Evolutionary conservation across 768 basidiomycete species (phyloP), one percentile per base, ranked within the genome.

Genomic region (Boletales sp.): DNA sequence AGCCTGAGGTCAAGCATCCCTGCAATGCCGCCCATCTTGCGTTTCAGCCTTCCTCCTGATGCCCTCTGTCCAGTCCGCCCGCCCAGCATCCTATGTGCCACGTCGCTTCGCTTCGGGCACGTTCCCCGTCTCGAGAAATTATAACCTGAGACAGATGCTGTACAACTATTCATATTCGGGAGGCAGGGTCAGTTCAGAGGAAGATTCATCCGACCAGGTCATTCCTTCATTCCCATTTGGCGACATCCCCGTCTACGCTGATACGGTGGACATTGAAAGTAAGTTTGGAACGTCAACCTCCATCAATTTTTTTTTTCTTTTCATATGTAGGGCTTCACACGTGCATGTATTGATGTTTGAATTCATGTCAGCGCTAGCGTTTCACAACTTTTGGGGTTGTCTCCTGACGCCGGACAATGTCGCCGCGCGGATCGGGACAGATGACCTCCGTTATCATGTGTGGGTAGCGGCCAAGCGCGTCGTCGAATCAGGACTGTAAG

Each of bases 241-340:
- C 43, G 58, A 66, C 12, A 59, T 57, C 14, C 57, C 56, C 40
- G 41, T 66, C 14, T 69, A 55, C 19, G 74, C 71, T 8, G 67
- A 77, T 48, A 76, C 75, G 7, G 55, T 74, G 13, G 63, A 80
- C 55, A 70, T 75, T 27, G 60, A 72, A 59, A 66, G 79, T 79
- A 62, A 47, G 75, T 65, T 27, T 36, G n/a, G 30, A 9, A 32
- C 24, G 19, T 27, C 31, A 10, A 30, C 39, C 5, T 32, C 36
- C 15, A 14, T 32, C 4, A 18, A 27, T 35, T 17, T 13, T 12
- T 8, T 21, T 14, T 29, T 8, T 21, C 11, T 29, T 18, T 36
- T 48, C 39, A 53, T 27, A 27, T 27, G 24, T 27, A 27, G 24
- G 24, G 24, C 24, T 27, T 27, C 24, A 27, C 24, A 27, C 24